Evolutionary conservation across 1,139 yeast species (phyloP).

Genomic region (Kodamaea ohmeri): DNA sequence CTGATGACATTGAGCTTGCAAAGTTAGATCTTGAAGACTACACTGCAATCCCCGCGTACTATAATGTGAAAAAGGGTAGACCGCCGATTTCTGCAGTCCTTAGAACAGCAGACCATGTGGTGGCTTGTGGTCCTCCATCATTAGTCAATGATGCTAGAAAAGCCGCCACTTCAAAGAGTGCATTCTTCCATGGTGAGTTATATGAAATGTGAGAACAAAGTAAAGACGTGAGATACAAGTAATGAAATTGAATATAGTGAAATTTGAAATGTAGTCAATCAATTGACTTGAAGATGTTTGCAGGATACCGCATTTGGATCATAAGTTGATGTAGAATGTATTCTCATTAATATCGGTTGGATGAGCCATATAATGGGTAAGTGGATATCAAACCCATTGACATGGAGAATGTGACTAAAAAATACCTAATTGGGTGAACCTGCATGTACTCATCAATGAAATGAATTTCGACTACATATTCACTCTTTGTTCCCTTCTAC

Average conservation of each 20-base stretch:
- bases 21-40: slow-evolving; percentile 4
- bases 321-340: no score
- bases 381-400: no score
- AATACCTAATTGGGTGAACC: no score
- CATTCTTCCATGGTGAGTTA: slow-evolving; percentile 46
- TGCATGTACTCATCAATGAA: no score
- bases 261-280: no score
- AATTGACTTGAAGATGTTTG: no score
- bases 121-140: slow-evolving; percentile 69
- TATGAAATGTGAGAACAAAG: slow-evolving; percentile 26
- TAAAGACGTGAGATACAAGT: not conserved
- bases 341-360: no score
- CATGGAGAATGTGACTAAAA: no score
- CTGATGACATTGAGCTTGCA: slow-evolving; percentile 13
- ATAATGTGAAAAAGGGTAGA: slow-evolving; percentile 27
- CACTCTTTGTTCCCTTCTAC: no score
- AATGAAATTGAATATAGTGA: not conserved
- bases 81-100: slow-evolving; percentile 40
- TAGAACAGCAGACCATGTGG: slow-evolving; percentile 46
- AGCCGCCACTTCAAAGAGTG: slow-evolving; percentile 18
- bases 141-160: slow-evolving; percentile 45
- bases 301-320: no score
- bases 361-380: no score
- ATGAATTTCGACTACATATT: no score
- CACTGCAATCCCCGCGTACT: slow-evolving; percentile 4